Conservation (phyloP, 2,329 filamentous ascomycete species). For the Stachybotrys chlorohalonatus region DNA sequence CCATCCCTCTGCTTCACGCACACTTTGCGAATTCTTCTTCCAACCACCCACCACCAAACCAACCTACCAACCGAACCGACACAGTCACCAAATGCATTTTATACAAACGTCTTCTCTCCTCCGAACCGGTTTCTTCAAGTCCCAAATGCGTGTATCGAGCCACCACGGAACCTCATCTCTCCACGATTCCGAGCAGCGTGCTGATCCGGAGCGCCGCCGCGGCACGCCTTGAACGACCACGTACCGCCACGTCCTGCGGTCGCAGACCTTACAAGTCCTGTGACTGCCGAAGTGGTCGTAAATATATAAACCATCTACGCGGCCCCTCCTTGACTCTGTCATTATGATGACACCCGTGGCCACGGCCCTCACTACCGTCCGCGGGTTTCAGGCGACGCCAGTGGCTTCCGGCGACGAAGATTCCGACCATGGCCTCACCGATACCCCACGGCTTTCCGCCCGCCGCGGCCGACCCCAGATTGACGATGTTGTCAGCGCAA, state of each 20-base stretch:
- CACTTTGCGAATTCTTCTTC: conserved; percentile 6
- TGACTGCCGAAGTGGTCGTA: not conserved
- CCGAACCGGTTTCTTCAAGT: conserved; percentile 39
- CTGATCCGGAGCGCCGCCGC: conserved; percentile 51
- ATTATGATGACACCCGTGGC: conserved; percentile 38
- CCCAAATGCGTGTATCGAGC: conserved; percentile 49
- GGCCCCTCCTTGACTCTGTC: conserved; percentile 3
- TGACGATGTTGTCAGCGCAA: conserved; percentile 50
- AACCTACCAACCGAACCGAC: conserved; percentile 6
- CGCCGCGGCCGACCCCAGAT: conserved; percentile 33
- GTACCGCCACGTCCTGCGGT: conserved; percentile 6
- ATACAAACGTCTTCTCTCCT: conserved; percentile 36
- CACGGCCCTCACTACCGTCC: conserved; percentile 44
- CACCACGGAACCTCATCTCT: conserved; percentile 39
- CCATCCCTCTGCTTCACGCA: conserved; percentile 3
- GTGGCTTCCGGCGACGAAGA: conserved; percentile 49
- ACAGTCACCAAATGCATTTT: conserved; percentile 42
- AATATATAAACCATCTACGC: conserved; percentile 5
- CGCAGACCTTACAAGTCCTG: not conserved
- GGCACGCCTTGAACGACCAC: conserved; percentile 34
- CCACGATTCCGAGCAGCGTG: conserved; percentile 41
- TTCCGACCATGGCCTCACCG: conserved; percentile 36
- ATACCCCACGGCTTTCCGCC: conserved; percentile 26
- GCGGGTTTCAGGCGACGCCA: conserved; percentile 47
- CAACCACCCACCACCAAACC: conserved; percentile 1